Evolutionary conservation across 176 grass and related monocot species (phyloP), one percentile per base, ranked within the genome.

Genomic region (Oryza longistaminata): DNA sequence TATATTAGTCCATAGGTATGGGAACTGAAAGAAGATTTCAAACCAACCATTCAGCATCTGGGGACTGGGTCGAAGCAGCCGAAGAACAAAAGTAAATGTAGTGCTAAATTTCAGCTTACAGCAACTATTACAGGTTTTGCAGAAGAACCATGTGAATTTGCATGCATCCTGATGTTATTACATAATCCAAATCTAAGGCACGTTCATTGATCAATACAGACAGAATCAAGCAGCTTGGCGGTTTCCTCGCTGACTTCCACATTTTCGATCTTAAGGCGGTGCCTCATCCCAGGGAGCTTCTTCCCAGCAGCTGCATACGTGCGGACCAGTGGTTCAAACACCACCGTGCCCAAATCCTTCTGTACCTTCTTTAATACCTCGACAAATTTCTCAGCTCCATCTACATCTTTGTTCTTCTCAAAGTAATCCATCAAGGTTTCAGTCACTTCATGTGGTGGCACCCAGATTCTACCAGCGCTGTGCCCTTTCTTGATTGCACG

Each of bases 401-500:
- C 74, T 2, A 94, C 90, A 69, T 98, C 91, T 34, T 88, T 92
- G 33, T 71, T 85, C 66, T 70, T 70, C 90, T 94, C 89, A 66
- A 98, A 98, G 71, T 91, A 92, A 11, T 10, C 49, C 73, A 98
- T 91, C 73, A 98, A 83, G 52, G 85, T 88, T 31, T 68, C 14
- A 0, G 82, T 80, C 73, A 90, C 93, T 2, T 84, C 68, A n/a
- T 0, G 46, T 11, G 87, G 82, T 21, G 93, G 93, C 37, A 87
- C 85, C 89, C 93, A 95, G 7, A 89, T 82, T 75, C 93, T 93
- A 58, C 85, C 85, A 21, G 35, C 80, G 82, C 91, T 98, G 82
- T 83, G 87, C 1, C 93, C 93, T 87, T 98, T 98, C 76, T 98
- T 95, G 53, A 98, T 98, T 16, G 93, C 96, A 26, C 89, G 91